Evolutionary conservation across 2,329 filamentous ascomycete species (phyloP).

Genomic region (Stagonosporopsis tanaceti): DNA sequence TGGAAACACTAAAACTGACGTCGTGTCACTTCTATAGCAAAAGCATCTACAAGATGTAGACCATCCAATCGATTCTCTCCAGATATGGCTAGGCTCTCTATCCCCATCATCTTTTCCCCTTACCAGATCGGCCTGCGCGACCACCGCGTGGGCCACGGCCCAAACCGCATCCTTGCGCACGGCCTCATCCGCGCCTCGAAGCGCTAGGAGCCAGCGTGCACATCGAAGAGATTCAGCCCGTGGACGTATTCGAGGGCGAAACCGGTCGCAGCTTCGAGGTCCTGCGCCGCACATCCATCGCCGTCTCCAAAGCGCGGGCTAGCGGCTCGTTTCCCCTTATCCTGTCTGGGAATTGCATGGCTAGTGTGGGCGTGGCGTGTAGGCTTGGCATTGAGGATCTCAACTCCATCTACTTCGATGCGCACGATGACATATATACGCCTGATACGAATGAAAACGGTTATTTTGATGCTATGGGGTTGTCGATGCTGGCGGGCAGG

Average conservation of each 20-base stretch:
- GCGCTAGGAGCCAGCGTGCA: slow-evolving; percentile 32
- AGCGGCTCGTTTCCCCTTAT: slow-evolving; percentile 49
- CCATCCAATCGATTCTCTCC: too few relatives aligned
- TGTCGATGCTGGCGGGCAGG: slow-evolving; percentile 49
- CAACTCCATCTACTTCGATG: slow-evolving; percentile 54
- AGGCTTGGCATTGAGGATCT: slow-evolving; percentile 41
- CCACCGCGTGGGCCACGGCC: slow-evolving; percentile 51
- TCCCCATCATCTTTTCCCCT: slow-evolving; percentile 37
- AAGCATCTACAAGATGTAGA: too few relatives aligned
- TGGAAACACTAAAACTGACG: too few relatives aligned
- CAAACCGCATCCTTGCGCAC: slow-evolving; percentile 38
- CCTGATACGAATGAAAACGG: slow-evolving; percentile 48
- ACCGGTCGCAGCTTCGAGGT: slow-evolving; percentile 53
- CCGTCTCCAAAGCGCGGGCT: slow-evolving; percentile 39
- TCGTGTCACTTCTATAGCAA: too few relatives aligned
- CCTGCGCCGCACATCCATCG: slow-evolving; percentile 47
- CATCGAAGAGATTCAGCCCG: slow-evolving; percentile 36
- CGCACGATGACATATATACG: slow-evolving; percentile 54
- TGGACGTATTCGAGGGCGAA: slow-evolving; percentile 52
- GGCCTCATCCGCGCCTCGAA: slow-evolving; percentile 42
- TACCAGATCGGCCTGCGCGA: slow-evolving; percentile 53
- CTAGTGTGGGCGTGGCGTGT: slow-evolving; percentile 48
- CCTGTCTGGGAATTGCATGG: slow-evolving; percentile 52
- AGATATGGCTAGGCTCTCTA: too few relatives aligned
- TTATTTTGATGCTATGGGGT: slow-evolving; percentile 50